Conservation (phyloP, 148 eudicot genomes). For the Spergularia marina region DNA sequence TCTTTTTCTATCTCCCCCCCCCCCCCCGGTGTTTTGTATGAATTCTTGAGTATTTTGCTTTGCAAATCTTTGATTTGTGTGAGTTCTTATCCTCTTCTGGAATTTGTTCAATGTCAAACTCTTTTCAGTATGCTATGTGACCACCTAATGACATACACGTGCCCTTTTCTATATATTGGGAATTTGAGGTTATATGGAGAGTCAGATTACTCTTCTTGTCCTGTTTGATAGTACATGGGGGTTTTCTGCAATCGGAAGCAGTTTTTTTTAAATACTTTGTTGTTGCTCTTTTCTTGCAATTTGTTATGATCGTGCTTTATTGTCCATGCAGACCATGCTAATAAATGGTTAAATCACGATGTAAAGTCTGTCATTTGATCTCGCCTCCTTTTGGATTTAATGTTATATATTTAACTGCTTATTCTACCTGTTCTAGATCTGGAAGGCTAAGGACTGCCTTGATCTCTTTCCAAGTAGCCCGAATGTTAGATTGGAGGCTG, state of each 20-base stretch:
- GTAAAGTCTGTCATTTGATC: neutral
- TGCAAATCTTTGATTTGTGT: no score
- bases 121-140: neutral
- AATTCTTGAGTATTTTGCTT: neutral
- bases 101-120: no score
- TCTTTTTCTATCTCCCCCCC: neutral
- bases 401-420: constrained; percentile 1
- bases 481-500: constrained; percentile 79
- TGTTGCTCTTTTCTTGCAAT: neutral
- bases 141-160: neutral
- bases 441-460: constrained; percentile 98
- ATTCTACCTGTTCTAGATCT: constrained; percentile 52
- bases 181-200: neutral
- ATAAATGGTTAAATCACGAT: constrained; percentile 9
- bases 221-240: neutral
- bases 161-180: neutral
- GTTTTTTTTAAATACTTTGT: no score
- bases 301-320: neutral
- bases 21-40: no score
- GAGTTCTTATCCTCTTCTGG: no score
- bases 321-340: neutral
- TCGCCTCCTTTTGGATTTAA: neutral
- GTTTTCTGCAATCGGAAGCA: neutral
- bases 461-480: constrained; percentile 75
- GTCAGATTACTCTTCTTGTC: neutral